Evolutionary conservation across 768 basidiomycete genomes (phyloP), one percentile per base, ranked within the genome.

Genomic region (Naganishia kalamii): DNA sequence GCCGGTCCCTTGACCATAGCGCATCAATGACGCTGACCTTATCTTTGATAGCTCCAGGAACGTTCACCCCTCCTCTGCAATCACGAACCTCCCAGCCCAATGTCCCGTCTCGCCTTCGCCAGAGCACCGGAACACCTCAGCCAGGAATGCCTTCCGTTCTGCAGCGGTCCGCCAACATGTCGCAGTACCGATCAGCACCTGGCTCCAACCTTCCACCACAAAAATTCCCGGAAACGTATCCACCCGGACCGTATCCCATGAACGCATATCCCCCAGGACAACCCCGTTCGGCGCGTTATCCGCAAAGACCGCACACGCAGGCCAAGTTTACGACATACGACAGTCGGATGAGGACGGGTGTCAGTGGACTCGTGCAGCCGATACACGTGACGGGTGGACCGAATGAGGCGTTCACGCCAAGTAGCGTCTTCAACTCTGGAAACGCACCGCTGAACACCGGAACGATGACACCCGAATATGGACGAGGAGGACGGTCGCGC

Each of bases 291-390:
- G 72, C 71, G 41, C 32, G 69, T 0, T 57, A 72, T 27, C 74
- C 74, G 4, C 74, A 66, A 3, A 62, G 71, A 25, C 75, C 77
- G 0, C 62, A 65, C 30, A 63, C 70, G 12, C 94, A 97, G 74
- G 92, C 88, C 0, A 79, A 86, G 15, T 82, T 85, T 63, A 87
- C 90, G 0, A 88, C 90, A 1, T 98, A 96, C 75, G 81, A 92
- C 0, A 88, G 92, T 6, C 84, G 94, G n/a, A 80, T 98, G 59
- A 86, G 89, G 27, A 93, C 94, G 0, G 96, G 96, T 17, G 83
- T 88, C 3, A 88, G 90, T 0, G 85, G 92, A 6, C 85, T 99
- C 70, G 83, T 98, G 78, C 96, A 99, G 73, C 96, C 96, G 21
- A 85, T 90, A 70, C 71, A 85, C 12, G 77, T 81, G 37, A 79